Evolutionary conservation across 345 rosid species (phyloP).

Genomic region (Pugionium cornutum): DNA sequence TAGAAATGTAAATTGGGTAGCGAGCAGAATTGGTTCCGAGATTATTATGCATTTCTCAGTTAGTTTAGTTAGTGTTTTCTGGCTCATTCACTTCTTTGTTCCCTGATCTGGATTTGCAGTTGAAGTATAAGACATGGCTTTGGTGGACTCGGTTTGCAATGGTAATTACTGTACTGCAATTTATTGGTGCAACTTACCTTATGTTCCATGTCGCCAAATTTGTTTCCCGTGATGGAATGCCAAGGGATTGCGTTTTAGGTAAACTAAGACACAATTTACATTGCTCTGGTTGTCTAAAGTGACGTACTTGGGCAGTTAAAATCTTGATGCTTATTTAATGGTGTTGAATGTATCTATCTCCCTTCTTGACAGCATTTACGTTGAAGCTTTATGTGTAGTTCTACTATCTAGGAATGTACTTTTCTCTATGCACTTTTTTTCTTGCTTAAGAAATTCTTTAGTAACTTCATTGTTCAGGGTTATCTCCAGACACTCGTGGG

Average conservation of each 20-base stretch:
- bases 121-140: conserved; percentile 78
- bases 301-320: neutral
- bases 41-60: neutral
- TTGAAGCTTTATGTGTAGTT: conserved; percentile 6
- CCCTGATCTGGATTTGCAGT: conserved; percentile 41
- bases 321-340: neutral
- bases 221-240: conserved; percentile 49
- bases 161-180: conserved; percentile 63
- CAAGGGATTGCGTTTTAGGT: conserved; percentile 64
- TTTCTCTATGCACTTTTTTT: conserved; percentile 9
- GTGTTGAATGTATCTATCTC: conserved; percentile 5
- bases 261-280: conserved; percentile 29
- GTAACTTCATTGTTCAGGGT: conserved; percentile 45
- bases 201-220: conserved; percentile 48
- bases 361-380: neutral
- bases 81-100: conserved; percentile 15
- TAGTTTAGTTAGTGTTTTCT: neutral
- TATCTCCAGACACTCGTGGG: conserved; percentile 42
- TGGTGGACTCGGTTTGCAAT: conserved; percentile 74
- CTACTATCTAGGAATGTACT: neutral
- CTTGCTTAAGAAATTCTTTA: conserved; percentile 21
- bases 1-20: neutral
- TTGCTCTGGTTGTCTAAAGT: conserved; percentile 17
- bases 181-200: conserved; percentile 64
- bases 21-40: neutral